Percentiles rank a stretch among this genome's conserved stretches.
phyloP scores from a whole-genome alignment of 306 rosid species.

The Quillaja saponaria region DNA sequence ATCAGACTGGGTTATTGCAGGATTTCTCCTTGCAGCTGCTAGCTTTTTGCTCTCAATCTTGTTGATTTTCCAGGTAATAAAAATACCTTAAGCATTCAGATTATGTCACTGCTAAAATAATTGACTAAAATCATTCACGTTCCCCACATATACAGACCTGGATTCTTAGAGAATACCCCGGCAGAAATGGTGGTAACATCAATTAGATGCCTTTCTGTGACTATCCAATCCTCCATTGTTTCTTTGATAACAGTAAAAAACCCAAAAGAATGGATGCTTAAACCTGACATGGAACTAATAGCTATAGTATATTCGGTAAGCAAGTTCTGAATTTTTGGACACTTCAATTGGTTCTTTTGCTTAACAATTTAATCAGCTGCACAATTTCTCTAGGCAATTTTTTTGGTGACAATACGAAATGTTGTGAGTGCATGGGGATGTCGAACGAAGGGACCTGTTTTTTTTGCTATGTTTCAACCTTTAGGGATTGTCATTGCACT shows the following conservation, averaged over 20 bases:
- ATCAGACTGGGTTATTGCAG: slow-evolving; percentile 21
- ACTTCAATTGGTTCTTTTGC: too few relatives aligned
- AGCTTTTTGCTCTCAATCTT: slow-evolving; percentile 4
- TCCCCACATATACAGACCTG: slow-evolving; percentile 21
- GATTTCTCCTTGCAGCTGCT: not conserved
- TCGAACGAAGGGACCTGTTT: slow-evolving; percentile 29
- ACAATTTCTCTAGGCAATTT: slow-evolving; percentile 14
- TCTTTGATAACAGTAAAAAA: slow-evolving; percentile 13
- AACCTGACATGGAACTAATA: slow-evolving; percentile 8
- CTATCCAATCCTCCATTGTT: slow-evolving; percentile 15
- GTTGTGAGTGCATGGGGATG: slow-evolving; percentile 22
- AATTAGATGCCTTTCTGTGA: slow-evolving; percentile 2
- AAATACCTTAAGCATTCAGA: not conserved
- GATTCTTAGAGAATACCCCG: slow-evolving; percentile 32
- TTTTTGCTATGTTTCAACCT: slow-evolving; percentile 35
- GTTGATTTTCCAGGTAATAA: slow-evolving; percentile 1
- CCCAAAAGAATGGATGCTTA: slow-evolving; percentile 15
- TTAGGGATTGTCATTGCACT: slow-evolving; percentile 29
- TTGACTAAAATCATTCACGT: too few relatives aligned
- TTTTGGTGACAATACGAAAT: not conserved
- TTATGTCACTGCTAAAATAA: too few relatives aligned
- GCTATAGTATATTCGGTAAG: slow-evolving; percentile 28
- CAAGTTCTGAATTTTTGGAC: too few relatives aligned
- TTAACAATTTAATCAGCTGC: too few relatives aligned
- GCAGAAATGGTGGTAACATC: slow-evolving; percentile 16